These are phyloP conservation scores for Colletotrichum shisoi DNA, from an alignment of 2,329 filamentous ascomycete species.

Conservation along the genomic window DNA sequence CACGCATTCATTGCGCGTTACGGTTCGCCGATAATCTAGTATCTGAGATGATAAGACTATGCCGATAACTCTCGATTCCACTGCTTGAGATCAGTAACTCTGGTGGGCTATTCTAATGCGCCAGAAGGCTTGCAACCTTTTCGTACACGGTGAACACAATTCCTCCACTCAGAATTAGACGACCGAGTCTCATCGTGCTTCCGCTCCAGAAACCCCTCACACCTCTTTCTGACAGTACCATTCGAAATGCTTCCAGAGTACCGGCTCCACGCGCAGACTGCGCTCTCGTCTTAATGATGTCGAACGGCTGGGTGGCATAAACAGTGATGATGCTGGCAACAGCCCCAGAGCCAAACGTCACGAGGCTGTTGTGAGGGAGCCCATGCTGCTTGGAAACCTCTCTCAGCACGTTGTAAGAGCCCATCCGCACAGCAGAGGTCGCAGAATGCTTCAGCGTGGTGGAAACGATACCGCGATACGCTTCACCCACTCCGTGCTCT, in stretches of 20 bases:
- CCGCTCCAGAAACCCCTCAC: constrained; percentile 71
- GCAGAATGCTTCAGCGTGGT: constrained; percentile 59
- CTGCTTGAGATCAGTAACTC: background rate
- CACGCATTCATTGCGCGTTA: background rate
- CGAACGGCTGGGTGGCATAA: constrained; percentile 67
- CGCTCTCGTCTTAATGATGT: constrained; percentile 69
- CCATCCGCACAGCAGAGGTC: constrained; percentile 58
- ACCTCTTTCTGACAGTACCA: constrained; percentile 64
- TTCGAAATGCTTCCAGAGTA: constrained; percentile 63
- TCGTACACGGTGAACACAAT: constrained; percentile 72
- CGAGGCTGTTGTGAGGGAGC: constrained; percentile 40
- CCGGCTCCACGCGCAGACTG: constrained; percentile 67
- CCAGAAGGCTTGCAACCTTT: constrained; percentile 58
- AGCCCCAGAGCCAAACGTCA: constrained; percentile 69
- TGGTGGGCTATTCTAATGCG: background rate
- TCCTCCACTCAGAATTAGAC: constrained; percentile 71
- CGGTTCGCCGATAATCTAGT: background rate
- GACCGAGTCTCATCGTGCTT: constrained; percentile 71
- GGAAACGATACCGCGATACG: constrained; percentile 56
- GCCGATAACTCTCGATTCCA: no score
- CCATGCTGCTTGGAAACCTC: constrained; percentile 43
- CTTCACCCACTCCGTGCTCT: constrained; percentile 52
- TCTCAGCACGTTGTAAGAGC: constrained; percentile 58
- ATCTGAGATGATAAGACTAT: background rate
- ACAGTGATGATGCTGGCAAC: constrained; percentile 68